A percentile compares a stretch with the other conserved stretches of the same genome.
These are phyloP conservation scores for Excoecaria agallocha DNA, from an alignment of 345 rosid species.

Conservation along the genomic window DNA sequence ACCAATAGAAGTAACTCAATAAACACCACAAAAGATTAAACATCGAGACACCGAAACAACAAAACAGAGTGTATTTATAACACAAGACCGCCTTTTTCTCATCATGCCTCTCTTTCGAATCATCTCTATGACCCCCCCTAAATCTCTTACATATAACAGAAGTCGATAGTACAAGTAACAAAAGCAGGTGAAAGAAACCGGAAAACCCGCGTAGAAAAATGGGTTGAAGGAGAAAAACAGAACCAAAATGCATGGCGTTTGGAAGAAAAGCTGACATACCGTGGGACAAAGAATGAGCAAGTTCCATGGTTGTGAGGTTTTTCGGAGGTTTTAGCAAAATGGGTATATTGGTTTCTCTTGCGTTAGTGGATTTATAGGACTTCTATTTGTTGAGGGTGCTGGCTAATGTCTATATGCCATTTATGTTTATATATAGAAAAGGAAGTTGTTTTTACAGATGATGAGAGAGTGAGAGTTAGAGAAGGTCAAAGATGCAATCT, in stretches of 20 bases:
- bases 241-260: conserved; percentile 17
- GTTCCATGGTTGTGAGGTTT: conserved; percentile 16
- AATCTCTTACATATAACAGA: conserved; percentile 9
- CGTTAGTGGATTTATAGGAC: not conserved
- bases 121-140: not conserved
- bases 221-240: conserved; percentile 31
- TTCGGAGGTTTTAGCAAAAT: not conserved
- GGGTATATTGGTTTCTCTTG: not conserved
- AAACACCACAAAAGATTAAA: conserved; percentile 47
- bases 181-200: conserved; percentile 29
- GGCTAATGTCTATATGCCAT: not conserved
- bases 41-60: conserved; percentile 24
- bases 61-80: conserved; percentile 21
- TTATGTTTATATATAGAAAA: not conserved
- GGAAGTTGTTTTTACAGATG: no score
- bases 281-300: conserved; percentile 7
- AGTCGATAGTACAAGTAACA: conserved; percentile 25
- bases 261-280: conserved; percentile 4
- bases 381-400: not conserved
- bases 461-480: not conserved
- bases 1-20: conserved; percentile 60
- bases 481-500: conserved; percentile 16
- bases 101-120: no score
- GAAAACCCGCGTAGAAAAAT: conserved; percentile 35
- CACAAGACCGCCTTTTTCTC: conserved; percentile 13